A percentile compares a stretch with the other conserved stretches of the same genome.
Evolutionary conservation across 768 basidiomycete genomes (phyloP).

Genomic region (Lactifluus rugatus): DNA sequence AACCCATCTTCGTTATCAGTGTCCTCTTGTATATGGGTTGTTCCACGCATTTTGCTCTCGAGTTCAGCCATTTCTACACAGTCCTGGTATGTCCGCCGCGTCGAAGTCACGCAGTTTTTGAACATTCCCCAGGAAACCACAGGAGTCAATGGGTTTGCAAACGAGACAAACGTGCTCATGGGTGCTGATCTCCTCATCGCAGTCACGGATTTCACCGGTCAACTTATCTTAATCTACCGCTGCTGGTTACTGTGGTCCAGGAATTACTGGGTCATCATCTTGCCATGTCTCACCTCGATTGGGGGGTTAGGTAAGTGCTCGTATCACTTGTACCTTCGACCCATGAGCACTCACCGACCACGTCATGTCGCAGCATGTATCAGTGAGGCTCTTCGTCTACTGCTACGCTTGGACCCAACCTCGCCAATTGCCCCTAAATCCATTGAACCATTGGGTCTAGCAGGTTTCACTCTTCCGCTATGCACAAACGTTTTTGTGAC

Average conservation of each 20-base stretch:
- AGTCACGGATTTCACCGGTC: conserved; percentile 29
- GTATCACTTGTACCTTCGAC: background rate
- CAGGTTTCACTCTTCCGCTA: conserved; percentile 32
- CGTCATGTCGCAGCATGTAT: background rate
- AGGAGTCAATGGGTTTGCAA: conserved; percentile 24
- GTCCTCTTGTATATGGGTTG: background rate
- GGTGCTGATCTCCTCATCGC: conserved; percentile 32
- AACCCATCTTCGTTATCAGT: background rate
- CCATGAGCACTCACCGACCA: background rate
- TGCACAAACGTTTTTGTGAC: conserved; percentile 36
- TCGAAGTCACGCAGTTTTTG: background rate
- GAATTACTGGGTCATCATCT: conserved; percentile 27
- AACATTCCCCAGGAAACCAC: conserved; percentile 20
- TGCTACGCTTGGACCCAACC: background rate
- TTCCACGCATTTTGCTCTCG: conserved; percentile 21
- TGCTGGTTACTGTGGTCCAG: conserved; percentile 34
- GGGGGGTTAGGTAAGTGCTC: conserved; percentile 28
- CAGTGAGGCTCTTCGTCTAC: background rate
- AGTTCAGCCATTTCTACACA: conserved; percentile 29
- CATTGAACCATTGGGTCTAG: conserved; percentile 27
- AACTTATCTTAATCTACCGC: conserved; percentile 32
- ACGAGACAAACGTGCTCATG: conserved; percentile 26
- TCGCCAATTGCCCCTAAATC: background rate
- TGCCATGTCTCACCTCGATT: conserved; percentile 30
- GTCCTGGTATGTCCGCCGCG: conserved; percentile 25